phyloP scores from a whole-genome alignment of 306 rosid genomes.

The Glycine latifolia region DNA sequence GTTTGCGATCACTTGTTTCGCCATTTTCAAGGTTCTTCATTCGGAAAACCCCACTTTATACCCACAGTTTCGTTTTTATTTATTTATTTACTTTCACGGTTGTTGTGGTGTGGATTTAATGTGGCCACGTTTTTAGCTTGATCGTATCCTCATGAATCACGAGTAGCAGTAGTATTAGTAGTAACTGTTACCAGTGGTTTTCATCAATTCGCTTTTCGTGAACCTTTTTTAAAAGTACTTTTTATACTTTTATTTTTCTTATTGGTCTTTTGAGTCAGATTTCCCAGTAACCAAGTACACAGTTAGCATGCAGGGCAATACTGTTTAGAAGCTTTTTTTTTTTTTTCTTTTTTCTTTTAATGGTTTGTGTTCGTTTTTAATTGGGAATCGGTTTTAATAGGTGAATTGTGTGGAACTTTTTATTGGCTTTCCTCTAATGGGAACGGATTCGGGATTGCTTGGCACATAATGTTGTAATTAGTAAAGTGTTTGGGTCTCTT shows the following conservation, averaged over 20 bases:
- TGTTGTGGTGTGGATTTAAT: conserved; percentile 40
- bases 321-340: not conserved
- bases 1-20: conserved; percentile 72
- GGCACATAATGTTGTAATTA: conserved; percentile 1
- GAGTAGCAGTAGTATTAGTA: conserved; percentile 28
- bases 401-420: conserved; percentile 18
- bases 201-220: conserved; percentile 47
- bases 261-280: conserved; percentile 39
- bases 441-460: not conserved
- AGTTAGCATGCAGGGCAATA: conserved; percentile 41
- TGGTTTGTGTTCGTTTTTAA: not conserved
- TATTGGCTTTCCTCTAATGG: conserved; percentile 10
- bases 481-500: conserved; percentile 24
- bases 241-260: conserved; percentile 9
- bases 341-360: not conserved
- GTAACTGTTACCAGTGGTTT: conserved; percentile 47
- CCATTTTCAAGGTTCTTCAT: conserved; percentile 72
- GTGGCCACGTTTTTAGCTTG: conserved; percentile 45
- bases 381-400: conserved; percentile 4
- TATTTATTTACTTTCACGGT: conserved; percentile 11
- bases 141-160: conserved; percentile 25
- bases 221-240: conserved; percentile 37
- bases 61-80: not conserved
- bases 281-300: conserved; percentile 27
- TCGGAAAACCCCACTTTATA: conserved; percentile 5